Base-by-base conservation (phyloP, 352 stramenopile genomes). In the Phytophthora pseudosyringae region DNA sequence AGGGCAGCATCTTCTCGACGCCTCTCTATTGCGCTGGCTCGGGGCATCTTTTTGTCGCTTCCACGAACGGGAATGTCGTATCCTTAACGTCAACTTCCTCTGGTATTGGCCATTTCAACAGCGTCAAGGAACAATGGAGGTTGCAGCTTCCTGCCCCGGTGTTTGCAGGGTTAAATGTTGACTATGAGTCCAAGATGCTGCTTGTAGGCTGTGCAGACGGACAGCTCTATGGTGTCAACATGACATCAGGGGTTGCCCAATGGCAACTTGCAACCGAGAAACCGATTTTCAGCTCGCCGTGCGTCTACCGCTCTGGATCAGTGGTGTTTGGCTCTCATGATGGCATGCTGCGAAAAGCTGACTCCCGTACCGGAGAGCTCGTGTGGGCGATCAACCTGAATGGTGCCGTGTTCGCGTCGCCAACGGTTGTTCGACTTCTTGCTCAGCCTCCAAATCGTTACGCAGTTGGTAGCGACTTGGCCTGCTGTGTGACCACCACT, bases 251-350 rank as follows among this genome's bases (percentile, higher is more conserved):
- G 1, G 44, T 21, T 0, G 59, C 67, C 13, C 48, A 36, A 8
- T 91, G 82, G 82, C 51, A 62, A 26, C 3, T 82, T 10, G 6
- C 59, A 31, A 89, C 81, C 0, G 40, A 70, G 0, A 86, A 88
- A 32, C 78, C 81, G 6, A 75, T 90, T 46, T 89, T 90, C 53
- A 86, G 77, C 53, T 86, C 79, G 2, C 81, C 79, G 15, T 80
- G 71, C 32, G 47, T 89, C 21, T 89, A 79, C 33, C 6, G 9
- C 5, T 28, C 29, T 7, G 52, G 49, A 10, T 71, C 21, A 0
- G 41, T 69, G 0, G 57, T 89, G 3, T 64, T 90, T 59, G 79
- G 81, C 2, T 90, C 79, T 41, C 80, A 90, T 29, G 81, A 89
- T 35, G 77, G 79, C 0, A 59, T 52, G 25, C 56, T 90, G 16